Percentiles rank a stretch among this genome's conserved stretches.
Conservation (phyloP, 139 green algal species). For the Dunaliella sp. region DNA sequence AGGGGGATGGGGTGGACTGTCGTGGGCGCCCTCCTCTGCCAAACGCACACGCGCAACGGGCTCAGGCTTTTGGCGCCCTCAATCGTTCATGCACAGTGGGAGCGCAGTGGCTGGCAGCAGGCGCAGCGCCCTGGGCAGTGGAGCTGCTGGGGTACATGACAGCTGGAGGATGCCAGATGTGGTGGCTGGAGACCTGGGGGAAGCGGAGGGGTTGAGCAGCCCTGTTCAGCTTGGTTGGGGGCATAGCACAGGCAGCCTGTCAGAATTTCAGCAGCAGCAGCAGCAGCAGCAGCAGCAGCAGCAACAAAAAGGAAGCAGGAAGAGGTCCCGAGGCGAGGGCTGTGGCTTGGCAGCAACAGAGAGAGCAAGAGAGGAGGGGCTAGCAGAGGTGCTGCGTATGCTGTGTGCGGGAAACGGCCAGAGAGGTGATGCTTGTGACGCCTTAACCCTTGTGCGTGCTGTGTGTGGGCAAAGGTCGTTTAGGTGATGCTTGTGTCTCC, state of each 20-base stretch:
- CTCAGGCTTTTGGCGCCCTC: not conserved
- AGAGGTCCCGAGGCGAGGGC: not conserved
- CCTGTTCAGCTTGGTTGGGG: too few relatives aligned
- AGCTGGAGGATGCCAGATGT: too few relatives aligned
- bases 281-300: not conserved
- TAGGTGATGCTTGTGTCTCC: too few relatives aligned
- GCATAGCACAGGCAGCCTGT: not conserved
- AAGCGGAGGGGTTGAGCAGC: too few relatives aligned
- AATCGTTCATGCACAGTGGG: too few relatives aligned
- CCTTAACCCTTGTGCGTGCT: too few relatives aligned
- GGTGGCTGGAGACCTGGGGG: too few relatives aligned
- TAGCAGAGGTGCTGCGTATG: not conserved
- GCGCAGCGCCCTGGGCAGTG: too few relatives aligned
- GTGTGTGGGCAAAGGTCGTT: too few relatives aligned
- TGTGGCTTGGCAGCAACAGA: not conserved
- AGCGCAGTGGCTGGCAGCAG: too few relatives aligned
- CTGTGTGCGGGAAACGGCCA: not conserved
- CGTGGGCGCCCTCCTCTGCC: not conserved
- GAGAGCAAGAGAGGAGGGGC: not conserved
- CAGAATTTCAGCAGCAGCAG: not conserved
- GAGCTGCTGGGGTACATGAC: too few relatives aligned
- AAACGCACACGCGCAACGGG: not conserved
- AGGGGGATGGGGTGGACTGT: not conserved
- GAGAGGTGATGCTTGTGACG: not conserved
- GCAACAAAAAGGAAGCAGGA: too few relatives aligned